These are phyloP conservation scores for Phytophthora colocasiae DNA, from an alignment of 352 stramenopile species.

Conservation along the genomic window DNA sequence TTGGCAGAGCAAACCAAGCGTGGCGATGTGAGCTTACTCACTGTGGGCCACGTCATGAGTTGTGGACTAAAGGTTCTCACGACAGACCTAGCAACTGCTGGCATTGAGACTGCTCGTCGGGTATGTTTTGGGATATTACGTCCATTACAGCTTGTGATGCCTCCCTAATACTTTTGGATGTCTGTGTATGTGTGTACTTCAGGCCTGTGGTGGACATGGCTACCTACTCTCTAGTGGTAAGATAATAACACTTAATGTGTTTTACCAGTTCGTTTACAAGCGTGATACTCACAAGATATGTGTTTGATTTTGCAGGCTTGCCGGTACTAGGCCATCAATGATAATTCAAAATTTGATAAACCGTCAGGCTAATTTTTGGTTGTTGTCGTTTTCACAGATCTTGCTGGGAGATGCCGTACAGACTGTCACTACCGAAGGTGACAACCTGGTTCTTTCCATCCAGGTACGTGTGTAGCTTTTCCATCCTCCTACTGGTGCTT, in stretches of 20 bases:
- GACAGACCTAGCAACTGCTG: slow-evolving; percentile 55
- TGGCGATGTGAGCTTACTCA: slow-evolving; percentile 52
- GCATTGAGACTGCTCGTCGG: slow-evolving; percentile 59
- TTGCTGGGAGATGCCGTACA: slow-evolving; percentile 93
- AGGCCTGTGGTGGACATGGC: slow-evolving; percentile 94
- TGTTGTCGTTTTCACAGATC: slow-evolving; percentile 36
- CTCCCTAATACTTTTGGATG: background rate
- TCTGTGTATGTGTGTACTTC: background rate
- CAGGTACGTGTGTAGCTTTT: slow-evolving; percentile 49
- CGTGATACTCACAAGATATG: slow-evolving; percentile 11
- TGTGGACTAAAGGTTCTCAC: slow-evolving; percentile 67
- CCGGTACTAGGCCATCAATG: slow-evolving; percentile 18
- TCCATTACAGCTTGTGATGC: slow-evolving; percentile 52
- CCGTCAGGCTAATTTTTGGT: slow-evolving; percentile 33
- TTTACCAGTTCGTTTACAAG: background rate
- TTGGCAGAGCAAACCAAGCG: slow-evolving; percentile 51
- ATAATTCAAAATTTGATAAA: background rate
- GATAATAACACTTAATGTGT: background rate
- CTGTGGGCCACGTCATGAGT: slow-evolving; percentile 64
- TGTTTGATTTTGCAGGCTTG: slow-evolving; percentile 25
- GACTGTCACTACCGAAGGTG: slow-evolving; percentile 95
- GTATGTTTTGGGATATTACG: slow-evolving; percentile 47
- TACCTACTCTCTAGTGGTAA: slow-evolving; percentile 90
- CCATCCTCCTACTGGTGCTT: no score
- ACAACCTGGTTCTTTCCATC: slow-evolving; percentile 96